These are phyloP conservation scores for Articulospora tetracladia DNA, from an alignment of 495 filamentous ascomycete species.

Conservation along the genomic window DNA sequence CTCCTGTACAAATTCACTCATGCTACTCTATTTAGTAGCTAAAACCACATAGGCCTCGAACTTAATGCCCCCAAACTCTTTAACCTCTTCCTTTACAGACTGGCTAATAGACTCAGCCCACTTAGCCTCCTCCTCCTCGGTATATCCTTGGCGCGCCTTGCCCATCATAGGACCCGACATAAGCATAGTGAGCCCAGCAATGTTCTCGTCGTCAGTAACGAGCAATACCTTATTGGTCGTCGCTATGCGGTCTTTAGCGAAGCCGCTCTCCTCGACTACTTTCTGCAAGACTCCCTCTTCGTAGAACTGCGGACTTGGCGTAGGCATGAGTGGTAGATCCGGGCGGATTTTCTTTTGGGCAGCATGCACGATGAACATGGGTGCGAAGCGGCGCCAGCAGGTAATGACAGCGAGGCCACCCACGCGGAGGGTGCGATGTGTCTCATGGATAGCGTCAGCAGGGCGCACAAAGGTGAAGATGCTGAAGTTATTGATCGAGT, in stretches of 20 bases:
- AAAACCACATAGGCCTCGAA: conserved; percentile 28
- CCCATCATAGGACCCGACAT: conserved; percentile 23
- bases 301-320: conserved; percentile 23
- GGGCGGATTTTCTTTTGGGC: conserved; percentile 27
- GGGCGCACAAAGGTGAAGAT: conserved; percentile 32
- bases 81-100: conserved; percentile 23
- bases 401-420: conserved; percentile 32
- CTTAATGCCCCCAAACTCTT: conserved; percentile 23
- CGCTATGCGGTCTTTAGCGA: conserved; percentile 19
- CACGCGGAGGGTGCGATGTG: conserved; percentile 33
- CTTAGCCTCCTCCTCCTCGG: conserved; percentile 21
- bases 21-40: conserved; percentile 13
- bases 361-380: conserved; percentile 25
- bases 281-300: conserved; percentile 26
- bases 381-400: conserved; percentile 30
- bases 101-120: conserved; percentile 21
- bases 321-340: conserved; percentile 26
- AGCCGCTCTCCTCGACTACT: conserved; percentile 25
- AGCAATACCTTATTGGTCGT: conserved; percentile 18
- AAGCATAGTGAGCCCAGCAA: conserved; percentile 24
- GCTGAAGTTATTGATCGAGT: conserved; percentile 36
- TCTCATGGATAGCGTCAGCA: conserved; percentile 24
- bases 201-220: conserved; percentile 21
- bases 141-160: conserved; percentile 24
- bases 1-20: conserved; percentile 1